A percentile compares a stretch with the other conserved stretches of the same genome.
phyloP scores from a whole-genome alignment of 805 yeast genomes.

The Suhomyces pyralidae region DNA sequence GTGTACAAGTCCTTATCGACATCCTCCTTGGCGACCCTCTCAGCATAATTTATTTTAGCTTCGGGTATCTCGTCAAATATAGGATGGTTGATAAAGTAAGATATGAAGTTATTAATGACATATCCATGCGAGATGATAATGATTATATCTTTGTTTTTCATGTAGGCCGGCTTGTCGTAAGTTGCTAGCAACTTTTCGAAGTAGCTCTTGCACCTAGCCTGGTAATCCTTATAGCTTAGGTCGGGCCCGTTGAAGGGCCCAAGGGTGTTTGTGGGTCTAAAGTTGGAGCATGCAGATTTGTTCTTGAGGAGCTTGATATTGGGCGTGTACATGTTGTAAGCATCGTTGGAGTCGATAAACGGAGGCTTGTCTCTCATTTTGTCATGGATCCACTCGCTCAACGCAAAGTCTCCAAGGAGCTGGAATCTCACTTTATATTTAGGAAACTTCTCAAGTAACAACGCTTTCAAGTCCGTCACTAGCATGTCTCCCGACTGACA shows the following conservation, averaged over 20 bases:
- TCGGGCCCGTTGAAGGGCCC: slow-evolving; percentile 44
- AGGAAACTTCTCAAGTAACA: slow-evolving; percentile 22
- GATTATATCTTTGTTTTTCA: slow-evolving; percentile 32
- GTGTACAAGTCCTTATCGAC: slow-evolving; percentile 4
- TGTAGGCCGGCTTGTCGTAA: slow-evolving; percentile 34
- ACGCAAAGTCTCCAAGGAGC: slow-evolving; percentile 43
- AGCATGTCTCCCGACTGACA: slow-evolving; percentile 43
- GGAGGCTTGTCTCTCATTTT: slow-evolving; percentile 42
- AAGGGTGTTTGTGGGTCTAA: slow-evolving; percentile 41
- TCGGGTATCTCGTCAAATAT: slow-evolving; percentile 45
- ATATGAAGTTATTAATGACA: slow-evolving; percentile 35
- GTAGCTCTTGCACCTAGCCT: slow-evolving; percentile 35
- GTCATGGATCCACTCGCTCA: slow-evolving; percentile 46
- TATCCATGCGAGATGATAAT: slow-evolving; percentile 43
- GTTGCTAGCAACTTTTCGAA: slow-evolving; percentile 42
- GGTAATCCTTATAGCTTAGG: slow-evolving; percentile 38
- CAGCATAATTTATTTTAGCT: slow-evolving; percentile 34
- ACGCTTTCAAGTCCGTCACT: slow-evolving; percentile 25
- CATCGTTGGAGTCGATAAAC: slow-evolving; percentile 41
- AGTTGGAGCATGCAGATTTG: slow-evolving; percentile 32
- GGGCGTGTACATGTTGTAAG: slow-evolving; percentile 45
- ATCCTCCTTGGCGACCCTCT: slow-evolving; percentile 12
- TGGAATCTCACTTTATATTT: slow-evolving; percentile 34
- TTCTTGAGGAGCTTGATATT: slow-evolving; percentile 36
- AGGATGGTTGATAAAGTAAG: slow-evolving; percentile 42